Evolutionary conservation across 768 basidiomycete species (phyloP), one percentile per base, ranked within the genome.

Genomic region (Neoboletus subvelutipes): DNA sequence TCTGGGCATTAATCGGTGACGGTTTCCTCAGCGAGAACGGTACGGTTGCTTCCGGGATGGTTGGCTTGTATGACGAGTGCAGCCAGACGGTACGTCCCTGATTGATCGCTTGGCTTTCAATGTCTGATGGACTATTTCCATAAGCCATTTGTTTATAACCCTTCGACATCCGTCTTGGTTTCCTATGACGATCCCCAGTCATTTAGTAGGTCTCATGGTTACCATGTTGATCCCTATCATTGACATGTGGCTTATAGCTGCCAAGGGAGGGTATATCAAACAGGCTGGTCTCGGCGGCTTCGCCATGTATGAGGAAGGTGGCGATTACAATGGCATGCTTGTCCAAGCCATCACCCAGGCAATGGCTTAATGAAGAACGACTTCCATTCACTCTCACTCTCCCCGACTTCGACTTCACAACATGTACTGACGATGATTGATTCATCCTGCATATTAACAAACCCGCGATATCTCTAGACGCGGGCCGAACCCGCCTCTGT

Each of bases 91-190:
- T 91, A 59, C 33, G 83, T 75, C 3, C 4, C 9, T 36, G 6
- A 15, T 39, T 3, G 28, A 52, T 26, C 1, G 1, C 8, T 10
- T 18, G 46, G 5, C 26, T 55, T 24, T 37, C 41, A 6, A 22
- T 37, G 17, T 52, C 47, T 64, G 28, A 71, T 10, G 1, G 17
- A 39, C 28, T 4, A 0, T 22, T 49, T 45, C 9, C 15, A 6
- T 24, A 42, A 92, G 90, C 85, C 88, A 1, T 88, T 79, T 56
- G 79, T 89, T 26, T 90, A 88, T 70, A 78, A 87, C 67, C 57
- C 77, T 41, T 72, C 72, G 1, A 75, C 77, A 0, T 72, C 83
- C 43, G 72, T 83, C 52, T 77, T 86, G 75, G 77, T 92, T 34
- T 81, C 88, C 1, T 92, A 80, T 62, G 90, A 92, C 57, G 74